Conservation (phyloP, 257 asterid species). For the Ophiorrhiza pumila region DNA sequence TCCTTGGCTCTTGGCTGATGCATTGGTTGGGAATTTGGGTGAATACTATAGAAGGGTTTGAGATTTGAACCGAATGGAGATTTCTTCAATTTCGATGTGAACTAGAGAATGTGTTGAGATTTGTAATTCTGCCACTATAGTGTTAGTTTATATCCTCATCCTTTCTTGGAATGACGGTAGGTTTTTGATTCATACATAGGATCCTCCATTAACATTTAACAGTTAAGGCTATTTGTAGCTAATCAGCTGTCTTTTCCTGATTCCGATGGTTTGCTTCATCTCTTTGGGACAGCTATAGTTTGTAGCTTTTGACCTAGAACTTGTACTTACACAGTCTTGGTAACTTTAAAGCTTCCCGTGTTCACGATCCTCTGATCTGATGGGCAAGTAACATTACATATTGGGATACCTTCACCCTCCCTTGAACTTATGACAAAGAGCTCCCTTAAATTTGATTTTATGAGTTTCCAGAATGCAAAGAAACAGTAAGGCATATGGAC, state of each 20-base stretch:
- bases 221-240: not conserved
- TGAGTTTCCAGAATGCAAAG: not conserved
- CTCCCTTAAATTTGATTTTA: not conserved
- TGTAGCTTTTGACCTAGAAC: not conserved
- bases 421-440: not conserved
- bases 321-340: not conserved
- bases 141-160: not conserved
- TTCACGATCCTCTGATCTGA: not conserved
- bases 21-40: not conserved
- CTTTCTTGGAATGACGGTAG: not conserved
- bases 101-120: not conserved
- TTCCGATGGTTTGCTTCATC: not conserved
- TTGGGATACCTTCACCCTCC: not conserved
- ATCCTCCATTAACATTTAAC: not conserved
- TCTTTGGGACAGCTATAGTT: not conserved
- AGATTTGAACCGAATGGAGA: not conserved
- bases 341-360: not conserved
- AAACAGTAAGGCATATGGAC: not conserved
- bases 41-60: not conserved
- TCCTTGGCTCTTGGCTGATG: slow-evolving; percentile 5
- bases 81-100: not conserved
- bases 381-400: not conserved
- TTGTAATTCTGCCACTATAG: not conserved
- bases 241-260: not conserved
- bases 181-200: no score